Evolutionary conservation across 345 rosid genomes (phyloP), one percentile per base, ranked within the genome.

Genomic region (Brassica cretica): DNA sequence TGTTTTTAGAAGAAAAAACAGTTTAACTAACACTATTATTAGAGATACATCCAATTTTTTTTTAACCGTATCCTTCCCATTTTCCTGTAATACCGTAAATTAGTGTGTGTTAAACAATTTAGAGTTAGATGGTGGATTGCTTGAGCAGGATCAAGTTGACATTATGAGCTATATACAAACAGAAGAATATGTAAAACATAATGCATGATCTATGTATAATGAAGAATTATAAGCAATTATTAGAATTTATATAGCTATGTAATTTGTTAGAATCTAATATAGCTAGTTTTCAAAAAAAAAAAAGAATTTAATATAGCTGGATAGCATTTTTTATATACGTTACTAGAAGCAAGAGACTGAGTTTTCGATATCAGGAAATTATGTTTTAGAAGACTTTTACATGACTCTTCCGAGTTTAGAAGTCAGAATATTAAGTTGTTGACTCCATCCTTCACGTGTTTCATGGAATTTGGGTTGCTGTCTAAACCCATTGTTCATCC

Each of bases 391-490:
- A 53, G 59, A 53, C 21, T 53, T 53, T 53, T 53, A 53, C 29
- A 21, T 21, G 14, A 9, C 30, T 21, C 24, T 55, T 55, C 10
- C 8, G 12, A 16, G 46, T 39, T 60, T 39, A 39, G 9, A 10
- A 37, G 60, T 37, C 55, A 71, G 14, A 32, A 60, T 27, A 15
- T 44, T 44, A 44, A 44, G 53, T 44, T 49, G n/a, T 72, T 49
- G 16, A 41, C 33, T 12, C 14, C 29, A 30, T 41, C 49, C 35
- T 70, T 71, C 76, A 77, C 76, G 55, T 71, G 80, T 63, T 39
- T 64, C 81, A 77, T 58, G 81, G 66, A 37, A 18, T 71, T 25
- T 65, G 24, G 10, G 66, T 70, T 5, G 32, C 49, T 64, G 9
- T 71, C 66, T 8, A 77, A 64, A 55, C 65, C 64, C 14, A 63